A percentile compares a stretch with the other conserved stretches of the same genome.
Evolutionary conservation across 1,139 yeast genomes (phyloP).

Genomic region (Wickerhamomyces sp.): DNA sequence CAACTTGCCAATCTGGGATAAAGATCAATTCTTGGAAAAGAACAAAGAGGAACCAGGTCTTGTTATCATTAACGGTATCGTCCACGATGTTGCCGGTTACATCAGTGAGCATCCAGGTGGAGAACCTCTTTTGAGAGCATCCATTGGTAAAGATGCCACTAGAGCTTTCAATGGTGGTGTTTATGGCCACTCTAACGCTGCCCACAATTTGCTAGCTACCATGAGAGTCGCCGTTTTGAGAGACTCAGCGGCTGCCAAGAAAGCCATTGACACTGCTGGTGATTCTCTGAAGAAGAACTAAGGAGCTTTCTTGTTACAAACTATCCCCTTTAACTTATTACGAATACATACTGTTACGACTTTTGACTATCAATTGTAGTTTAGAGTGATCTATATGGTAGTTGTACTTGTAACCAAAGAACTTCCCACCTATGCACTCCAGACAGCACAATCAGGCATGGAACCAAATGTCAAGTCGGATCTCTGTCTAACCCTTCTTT

Average conservation of each 20-base stretch:
- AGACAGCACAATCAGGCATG: too few species aligned
- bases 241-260: conserved; percentile 33
- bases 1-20: conserved; percentile 88
- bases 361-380: too few species aligned
- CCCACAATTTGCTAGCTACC: conserved; percentile 90
- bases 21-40: conserved; percentile 69
- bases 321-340: too few species aligned
- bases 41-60: conserved; percentile 54
- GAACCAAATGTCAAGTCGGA: too few species aligned
- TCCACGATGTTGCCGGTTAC: conserved; percentile 83
- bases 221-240: conserved; percentile 93
- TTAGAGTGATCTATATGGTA: too few species aligned
- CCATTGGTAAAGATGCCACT: conserved; percentile 94
- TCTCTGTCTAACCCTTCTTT: too few species aligned
- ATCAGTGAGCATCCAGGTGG: conserved; percentile 98
- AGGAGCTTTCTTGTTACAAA: too few species aligned
- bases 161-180: conserved; percentile 98
- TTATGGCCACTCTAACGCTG: conserved; percentile 94
- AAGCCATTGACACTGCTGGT: conserved; percentile 14
- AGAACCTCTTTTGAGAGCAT: conserved; percentile 75
- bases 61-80: conserved; percentile 87
- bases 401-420: too few species aligned
- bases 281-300: conserved; percentile 9
- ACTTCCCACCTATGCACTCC: too few species aligned
- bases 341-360: too few species aligned